Evolutionary conservation across 129 eudicot species (phyloP).

Genomic region (Arctium lappa): DNA sequence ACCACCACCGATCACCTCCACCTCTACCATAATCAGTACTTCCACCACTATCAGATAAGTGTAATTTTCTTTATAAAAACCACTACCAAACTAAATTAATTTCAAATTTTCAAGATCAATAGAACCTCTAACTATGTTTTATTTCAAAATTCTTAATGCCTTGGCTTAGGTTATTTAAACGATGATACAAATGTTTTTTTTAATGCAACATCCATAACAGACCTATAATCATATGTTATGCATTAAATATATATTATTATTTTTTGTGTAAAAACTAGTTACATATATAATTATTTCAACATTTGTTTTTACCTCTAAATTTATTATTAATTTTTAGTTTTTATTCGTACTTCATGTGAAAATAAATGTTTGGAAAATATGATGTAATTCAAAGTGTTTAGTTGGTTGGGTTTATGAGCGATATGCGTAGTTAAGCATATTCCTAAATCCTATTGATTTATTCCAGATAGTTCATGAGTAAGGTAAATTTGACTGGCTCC

Average conservation of each 20-base stretch:
- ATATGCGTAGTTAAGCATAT: not conserved
- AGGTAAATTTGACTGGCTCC: no score
- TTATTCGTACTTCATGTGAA: no score
- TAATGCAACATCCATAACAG: not conserved
- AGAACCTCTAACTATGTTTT: not conserved
- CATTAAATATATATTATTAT: no score
- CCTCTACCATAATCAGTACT: not conserved
- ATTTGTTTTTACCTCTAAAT: not conserved
- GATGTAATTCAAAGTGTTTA: not conserved
- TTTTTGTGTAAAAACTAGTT: no score
- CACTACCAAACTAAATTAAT: no score
- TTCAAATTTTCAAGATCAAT: no score
- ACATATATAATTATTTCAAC: no score
- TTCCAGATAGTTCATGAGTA: not conserved
- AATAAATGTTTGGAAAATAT: not conserved
- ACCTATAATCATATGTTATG: not conserved
- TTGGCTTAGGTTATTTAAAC: not conserved
- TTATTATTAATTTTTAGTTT: no score
- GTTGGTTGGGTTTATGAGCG: not conserved
- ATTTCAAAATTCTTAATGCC: no score
- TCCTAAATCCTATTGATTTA: not conserved
- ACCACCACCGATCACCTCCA: not conserved
- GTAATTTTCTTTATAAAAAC: no score
- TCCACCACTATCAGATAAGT: not conserved
- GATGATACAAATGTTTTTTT: no score